Base-by-base conservation (phyloP, 2,329 filamentous ascomycete species). In the Nemania abortiva region DNA sequence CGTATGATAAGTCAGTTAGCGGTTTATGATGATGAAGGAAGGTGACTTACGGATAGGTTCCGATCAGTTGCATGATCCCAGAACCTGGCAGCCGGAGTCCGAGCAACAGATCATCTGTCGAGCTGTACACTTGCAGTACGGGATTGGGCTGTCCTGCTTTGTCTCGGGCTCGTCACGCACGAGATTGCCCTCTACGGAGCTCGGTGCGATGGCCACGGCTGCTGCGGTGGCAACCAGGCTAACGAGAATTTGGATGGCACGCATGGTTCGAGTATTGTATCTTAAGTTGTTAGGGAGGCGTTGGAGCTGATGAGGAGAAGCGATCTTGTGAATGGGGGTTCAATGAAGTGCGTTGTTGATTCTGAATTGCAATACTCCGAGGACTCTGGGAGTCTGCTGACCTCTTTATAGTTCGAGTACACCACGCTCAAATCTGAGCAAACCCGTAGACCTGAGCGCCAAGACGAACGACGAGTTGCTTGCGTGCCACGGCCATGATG, bases 91-190 rank as follows among this genome's bases (percentile, higher is more conserved):
- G 1, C 66, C 66, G 18, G 49, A 39, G 53, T 70, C 66, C 6
- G 69, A 69, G 63, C 69, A 69, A 13, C 69, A 69, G 3, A 63
- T 13, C 9, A 70, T 42, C 58, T 34, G 29, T n/a, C 24, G 18
- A 9, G 45, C 62, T 1, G 66, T 63, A 29, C 69, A 70, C 24
- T 49, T 20, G 13, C 69, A 70, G 42, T 52, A 65, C 1, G 69
- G 69, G 50, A 70, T 69, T 2, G 62, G 4, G 54, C 52, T 53
- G 15, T 69, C 58, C 24, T 59, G 49, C 7, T 20, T 59, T 7
- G 37, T 27, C 29, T 42, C 53, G 13, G 64, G 45, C 18, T 34
- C 50, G 7, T 39, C 54, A 6, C 37, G 37, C 18, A 20, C 49
- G 1, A 63, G 29, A 6, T 61, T 34, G 20, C 34, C 24, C 24